These are phyloP conservation scores for Lepidium didymum DNA, from an alignment of 345 rosid genomes.

Conservation along the genomic window DNA sequence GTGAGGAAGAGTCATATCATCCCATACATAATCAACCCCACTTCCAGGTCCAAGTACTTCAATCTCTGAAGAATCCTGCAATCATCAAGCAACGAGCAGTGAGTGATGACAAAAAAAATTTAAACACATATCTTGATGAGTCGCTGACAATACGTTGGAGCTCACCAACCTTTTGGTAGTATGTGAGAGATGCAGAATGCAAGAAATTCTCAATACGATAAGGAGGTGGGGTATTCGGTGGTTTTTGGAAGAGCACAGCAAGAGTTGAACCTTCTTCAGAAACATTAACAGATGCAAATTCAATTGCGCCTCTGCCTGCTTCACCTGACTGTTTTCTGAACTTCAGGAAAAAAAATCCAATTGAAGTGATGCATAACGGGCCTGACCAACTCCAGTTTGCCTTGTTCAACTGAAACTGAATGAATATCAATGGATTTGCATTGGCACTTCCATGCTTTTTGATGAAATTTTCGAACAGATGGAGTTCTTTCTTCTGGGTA, in stretches of 20 bases:
- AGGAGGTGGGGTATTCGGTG: slow-evolving; percentile 62
- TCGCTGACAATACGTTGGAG: slow-evolving; percentile 17
- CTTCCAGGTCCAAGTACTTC: slow-evolving; percentile 74
- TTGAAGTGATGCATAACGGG: slow-evolving; percentile 80
- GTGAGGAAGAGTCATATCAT: slow-evolving; percentile 82
- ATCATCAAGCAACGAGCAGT: slow-evolving; percentile 8
- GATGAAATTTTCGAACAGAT: slow-evolving; percentile 72
- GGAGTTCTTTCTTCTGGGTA: slow-evolving; percentile 47
- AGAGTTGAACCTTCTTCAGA: slow-evolving; percentile 83
- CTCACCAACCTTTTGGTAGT: slow-evolving; percentile 78
- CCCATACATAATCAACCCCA: slow-evolving; percentile 78
- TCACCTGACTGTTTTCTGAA: slow-evolving; percentile 58
- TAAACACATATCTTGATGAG: neutral
- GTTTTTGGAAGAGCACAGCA: slow-evolving; percentile 63
- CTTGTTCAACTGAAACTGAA: slow-evolving; percentile 61
- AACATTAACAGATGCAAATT: slow-evolving; percentile 72
- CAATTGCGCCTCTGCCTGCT: slow-evolving; percentile 31
- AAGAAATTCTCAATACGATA: slow-evolving; percentile 82
- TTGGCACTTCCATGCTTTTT: slow-evolving; percentile 61
- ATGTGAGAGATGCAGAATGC: slow-evolving; percentile 55
- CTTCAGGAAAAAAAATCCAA: slow-evolving; percentile 80
- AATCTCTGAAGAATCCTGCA: slow-evolving; percentile 68
- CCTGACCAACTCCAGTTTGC: slow-evolving; percentile 78
- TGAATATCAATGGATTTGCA: slow-evolving; percentile 41
- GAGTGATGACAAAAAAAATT: neutral